These are phyloP conservation scores for Rutstroemia sp. DNA, from an alignment of 2,329 filamentous ascomycete genomes.

Conservation along the genomic window DNA sequence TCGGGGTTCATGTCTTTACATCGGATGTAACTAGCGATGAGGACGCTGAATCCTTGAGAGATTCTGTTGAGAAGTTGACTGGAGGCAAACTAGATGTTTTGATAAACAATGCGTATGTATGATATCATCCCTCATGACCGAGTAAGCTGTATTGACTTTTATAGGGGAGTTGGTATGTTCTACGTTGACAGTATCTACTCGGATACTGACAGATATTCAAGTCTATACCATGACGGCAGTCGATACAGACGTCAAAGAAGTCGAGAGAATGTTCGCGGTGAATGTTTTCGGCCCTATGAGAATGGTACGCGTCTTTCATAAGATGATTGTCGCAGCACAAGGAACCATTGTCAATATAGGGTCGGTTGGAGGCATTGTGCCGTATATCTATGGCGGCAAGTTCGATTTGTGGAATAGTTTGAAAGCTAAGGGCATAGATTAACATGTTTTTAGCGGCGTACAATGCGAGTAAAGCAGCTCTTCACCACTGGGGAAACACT, in stretches of 20 bases:
- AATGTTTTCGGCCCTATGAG: slow-evolving; percentile 28
- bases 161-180: too few relatives aligned
- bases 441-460: slow-evolving; percentile 23
- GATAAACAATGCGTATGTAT: too few relatives aligned
- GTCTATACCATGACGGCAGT: slow-evolving; percentile 26
- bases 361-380: slow-evolving; percentile 10
- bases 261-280: slow-evolving; percentile 25
- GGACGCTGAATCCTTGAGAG: too few relatives aligned
- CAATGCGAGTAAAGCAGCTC: slow-evolving; percentile 38
- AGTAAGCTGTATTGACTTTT: too few relatives aligned
- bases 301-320: slow-evolving; percentile 23
- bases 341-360: slow-evolving; percentile 27
- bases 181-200: too few relatives aligned
- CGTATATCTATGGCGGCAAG: slow-evolving; percentile 29
- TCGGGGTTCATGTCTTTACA: neutral
- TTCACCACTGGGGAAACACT: slow-evolving; percentile 25
- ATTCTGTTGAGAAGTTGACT: too few relatives aligned
- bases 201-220: too few relatives aligned
- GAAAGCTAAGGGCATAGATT: neutral
- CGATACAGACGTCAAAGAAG: slow-evolving; percentile 23
- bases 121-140: too few relatives aligned
- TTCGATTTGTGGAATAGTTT: neutral
- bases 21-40: too few relatives aligned
- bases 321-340: slow-evolving; percentile 19
- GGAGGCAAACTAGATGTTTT: too few relatives aligned